Evolutionary conservation across 1,284 basidiomycete species (phyloP).

Genomic region (Moesziomyces globuligerus): DNA sequence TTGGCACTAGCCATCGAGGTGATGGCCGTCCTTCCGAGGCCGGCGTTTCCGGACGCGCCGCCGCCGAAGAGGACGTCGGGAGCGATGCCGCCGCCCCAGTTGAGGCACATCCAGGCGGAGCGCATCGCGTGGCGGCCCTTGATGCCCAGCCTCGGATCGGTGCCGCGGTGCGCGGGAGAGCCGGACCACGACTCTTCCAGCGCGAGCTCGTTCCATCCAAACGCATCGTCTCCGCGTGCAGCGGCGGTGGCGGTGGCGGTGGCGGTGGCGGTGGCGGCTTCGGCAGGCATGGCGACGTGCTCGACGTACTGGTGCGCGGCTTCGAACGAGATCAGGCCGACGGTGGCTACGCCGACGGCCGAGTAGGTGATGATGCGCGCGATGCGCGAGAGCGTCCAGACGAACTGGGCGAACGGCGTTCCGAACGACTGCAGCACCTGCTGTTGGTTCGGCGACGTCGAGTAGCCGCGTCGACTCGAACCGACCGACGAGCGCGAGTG

Average conservation of each 20-base stretch:
- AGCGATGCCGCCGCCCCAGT: conserved; percentile 63
- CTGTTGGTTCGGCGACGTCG: conserved; percentile 46
- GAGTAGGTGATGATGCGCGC: conserved; percentile 61
- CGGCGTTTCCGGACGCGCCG: conserved; percentile 20
- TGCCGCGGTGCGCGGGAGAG: conserved; percentile 22
- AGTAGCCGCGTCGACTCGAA: conserved; percentile 14
- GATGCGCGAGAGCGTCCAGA: conserved; percentile 58
- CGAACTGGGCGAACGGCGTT: conserved; percentile 58
- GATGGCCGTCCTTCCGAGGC: conserved; percentile 31
- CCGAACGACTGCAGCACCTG: conserved; percentile 52
- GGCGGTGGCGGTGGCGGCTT: conserved; percentile 8
- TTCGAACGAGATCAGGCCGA: conserved; percentile 54
- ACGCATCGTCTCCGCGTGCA: no score
- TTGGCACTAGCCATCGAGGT: conserved; percentile 29
- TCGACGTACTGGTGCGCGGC: conserved; percentile 64
- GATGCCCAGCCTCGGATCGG: conserved; percentile 57
- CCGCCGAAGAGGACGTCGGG: conserved; percentile 52
- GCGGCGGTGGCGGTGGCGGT: no score
- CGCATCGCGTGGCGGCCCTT: conserved; percentile 61
- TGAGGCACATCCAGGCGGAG: conserved; percentile 60
- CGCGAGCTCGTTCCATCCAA: conserved; percentile 38
- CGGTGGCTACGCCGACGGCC: conserved; percentile 40
- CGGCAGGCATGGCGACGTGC: conserved; percentile 50
- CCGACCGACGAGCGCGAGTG: no score
- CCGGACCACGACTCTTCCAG: conserved; percentile 52